These are phyloP conservation scores for Cucumis melo DNA, from an alignment of 306 rosid species.

Conservation along the genomic window DNA sequence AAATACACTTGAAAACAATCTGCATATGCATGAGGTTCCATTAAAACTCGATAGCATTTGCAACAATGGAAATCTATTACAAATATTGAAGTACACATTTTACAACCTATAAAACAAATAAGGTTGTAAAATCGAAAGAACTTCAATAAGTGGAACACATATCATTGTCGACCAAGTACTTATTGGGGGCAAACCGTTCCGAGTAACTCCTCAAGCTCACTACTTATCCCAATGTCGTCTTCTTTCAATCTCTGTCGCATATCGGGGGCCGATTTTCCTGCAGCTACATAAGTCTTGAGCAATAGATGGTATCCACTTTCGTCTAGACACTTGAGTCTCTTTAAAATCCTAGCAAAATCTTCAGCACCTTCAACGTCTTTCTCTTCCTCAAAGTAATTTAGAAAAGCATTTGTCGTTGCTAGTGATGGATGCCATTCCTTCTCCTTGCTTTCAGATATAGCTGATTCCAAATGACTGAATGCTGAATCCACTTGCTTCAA, in stretches of 20 bases:
- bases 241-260: slow-evolving; percentile 25
- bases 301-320: slow-evolving; percentile 24
- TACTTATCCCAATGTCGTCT: slow-evolving; percentile 16
- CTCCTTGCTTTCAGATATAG: slow-evolving; percentile 25
- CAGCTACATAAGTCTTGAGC: slow-evolving; percentile 31
- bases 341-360: slow-evolving; percentile 42
- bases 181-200: slow-evolving; percentile 12
- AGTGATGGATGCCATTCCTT: slow-evolving; percentile 34
- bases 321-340: slow-evolving; percentile 25
- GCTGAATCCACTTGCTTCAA: slow-evolving; percentile 32
- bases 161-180: background rate
- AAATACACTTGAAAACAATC: too few relatives aligned
- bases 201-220: slow-evolving; percentile 26
- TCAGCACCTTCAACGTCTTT: slow-evolving; percentile 47
- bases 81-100: too few relatives aligned
- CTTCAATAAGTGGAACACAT: background rate
- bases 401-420: slow-evolving; percentile 27
- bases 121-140: background rate
- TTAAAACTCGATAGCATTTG: too few relatives aligned
- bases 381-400: slow-evolving; percentile 47
- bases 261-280: slow-evolving; percentile 23
- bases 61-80: too few relatives aligned
- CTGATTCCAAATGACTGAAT: slow-evolving; percentile 33
- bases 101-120: too few relatives aligned
- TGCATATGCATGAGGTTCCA: too few relatives aligned